Evolutionary conservation across 2,329 filamentous ascomycete species (phyloP), one percentile per base, ranked within the genome.

Genomic region (Uncinocarpus reesii): DNA sequence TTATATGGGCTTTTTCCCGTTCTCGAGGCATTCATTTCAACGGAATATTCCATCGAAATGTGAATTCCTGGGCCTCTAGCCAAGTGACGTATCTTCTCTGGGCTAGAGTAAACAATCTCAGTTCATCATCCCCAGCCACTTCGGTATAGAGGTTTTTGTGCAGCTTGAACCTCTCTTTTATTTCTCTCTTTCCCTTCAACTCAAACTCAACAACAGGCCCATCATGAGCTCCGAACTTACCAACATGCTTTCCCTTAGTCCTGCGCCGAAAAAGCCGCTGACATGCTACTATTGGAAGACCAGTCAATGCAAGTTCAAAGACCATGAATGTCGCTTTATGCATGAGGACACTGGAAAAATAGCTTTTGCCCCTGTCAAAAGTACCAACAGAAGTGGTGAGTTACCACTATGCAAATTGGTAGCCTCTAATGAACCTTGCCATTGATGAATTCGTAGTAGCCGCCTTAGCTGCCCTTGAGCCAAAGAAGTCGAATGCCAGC

Each of bases 281-380:
- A 63, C 61, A 10, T 65, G 62, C 50, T 60, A 56, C 49, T 64
- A 55, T 52, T 65, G 60, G 61, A 53, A 53, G 16, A 54, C 55
- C 13, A 54, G 55, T 16, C 29, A 47, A 29, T 65, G 62, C 52
- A 57, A 50, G 34, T 55, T 56, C 31, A 48, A 49, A 3, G 55
- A 56, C 18, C 51, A 57, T 23, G 52, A 57, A 6, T 65, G 62
- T 41, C 42, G 54, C 6, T 65, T 62, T 49, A 55, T 61, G 15
- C 62, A 65, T 50, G 48, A 53, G 18, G 49, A 59, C 29, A 63
- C 60, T 10, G 60, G 52, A 2, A 50, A 34, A n/a, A 18, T 58
- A 29, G 58, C 45, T 8, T 41, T 15, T 18, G 26, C 11, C 2
- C 45, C 45, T n/a, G n/a, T n/a, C 2, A 41, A 34, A 24, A 6